phyloP scores from a whole-genome alignment of 441 rosid species.

The Corymbia calophylla region DNA sequence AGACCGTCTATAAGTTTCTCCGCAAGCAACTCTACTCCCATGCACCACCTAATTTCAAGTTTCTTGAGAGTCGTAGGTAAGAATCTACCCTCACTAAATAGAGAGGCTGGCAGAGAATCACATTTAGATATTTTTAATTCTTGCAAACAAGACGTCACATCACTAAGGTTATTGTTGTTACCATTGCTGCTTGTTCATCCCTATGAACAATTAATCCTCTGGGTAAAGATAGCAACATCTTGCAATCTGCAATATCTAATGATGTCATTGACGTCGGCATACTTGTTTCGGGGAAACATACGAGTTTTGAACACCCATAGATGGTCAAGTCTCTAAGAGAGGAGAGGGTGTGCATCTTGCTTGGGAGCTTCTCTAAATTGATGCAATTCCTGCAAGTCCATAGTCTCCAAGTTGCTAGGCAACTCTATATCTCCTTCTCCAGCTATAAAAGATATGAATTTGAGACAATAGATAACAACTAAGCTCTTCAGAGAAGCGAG shows the following conservation, averaged over 20 bases:
- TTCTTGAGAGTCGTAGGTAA: neutral
- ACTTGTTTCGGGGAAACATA: neutral
- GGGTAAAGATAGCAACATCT: neutral
- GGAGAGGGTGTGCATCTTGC: neutral
- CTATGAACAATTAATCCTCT: neutral
- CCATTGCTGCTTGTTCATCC: neutral
- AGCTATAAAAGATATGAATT: neutral
- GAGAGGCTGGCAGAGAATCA: neutral
- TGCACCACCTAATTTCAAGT: fast-evolving
- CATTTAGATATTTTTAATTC: neutral
- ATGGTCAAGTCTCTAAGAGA: neutral
- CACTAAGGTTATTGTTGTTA: neutral
- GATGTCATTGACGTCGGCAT: neutral
- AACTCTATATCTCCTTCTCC: neutral
- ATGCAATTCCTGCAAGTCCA: fast-evolving
- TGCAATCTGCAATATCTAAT: fast-evolving
- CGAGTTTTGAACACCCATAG: fast-evolving
- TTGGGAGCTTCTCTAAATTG: neutral
- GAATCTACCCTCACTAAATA: neutral
- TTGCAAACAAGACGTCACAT: neutral
- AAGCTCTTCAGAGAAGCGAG: neutral
- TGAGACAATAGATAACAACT: fast-evolving
- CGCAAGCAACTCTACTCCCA: neutral
- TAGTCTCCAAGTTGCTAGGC: neutral
- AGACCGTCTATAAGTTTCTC: neutral